Percentiles rank a stretch among this genome's conserved stretches.
phyloP scores from a whole-genome alignment of 768 basidiomycete species.

The Postia placenta region DNA sequence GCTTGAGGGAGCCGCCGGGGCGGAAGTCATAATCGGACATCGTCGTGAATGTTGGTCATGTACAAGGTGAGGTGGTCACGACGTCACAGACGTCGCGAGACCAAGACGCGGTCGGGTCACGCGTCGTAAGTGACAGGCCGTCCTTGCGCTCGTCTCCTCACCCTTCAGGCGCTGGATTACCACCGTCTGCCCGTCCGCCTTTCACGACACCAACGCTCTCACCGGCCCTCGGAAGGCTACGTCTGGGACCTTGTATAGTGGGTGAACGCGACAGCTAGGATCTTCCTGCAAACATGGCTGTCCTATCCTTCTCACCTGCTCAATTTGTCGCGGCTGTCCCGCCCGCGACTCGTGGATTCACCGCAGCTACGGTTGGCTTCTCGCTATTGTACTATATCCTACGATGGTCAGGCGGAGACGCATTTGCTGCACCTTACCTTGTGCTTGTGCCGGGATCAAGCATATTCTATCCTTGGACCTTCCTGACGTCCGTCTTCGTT shows the following conservation, averaged over 20 bases:
- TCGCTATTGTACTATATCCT: conserved; percentile 63
- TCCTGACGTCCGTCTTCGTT: conserved; percentile 83
- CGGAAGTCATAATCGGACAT: conserved; percentile 86
- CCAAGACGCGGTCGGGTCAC: not conserved
- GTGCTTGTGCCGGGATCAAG: conserved; percentile 77
- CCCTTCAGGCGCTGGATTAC: not conserved
- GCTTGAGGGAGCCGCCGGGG: conserved; percentile 83
- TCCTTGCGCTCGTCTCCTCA: not conserved
- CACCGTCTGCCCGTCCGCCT: not conserved
- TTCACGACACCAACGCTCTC: no score
- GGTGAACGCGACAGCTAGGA: no score
- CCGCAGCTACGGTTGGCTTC: conserved; percentile 49
- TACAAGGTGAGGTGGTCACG: conserved; percentile 14
- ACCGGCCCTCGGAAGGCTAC: no score
- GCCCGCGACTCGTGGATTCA: conserved; percentile 71
- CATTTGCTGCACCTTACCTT: conserved; percentile 55
- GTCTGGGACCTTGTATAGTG: no score
- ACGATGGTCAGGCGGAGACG: conserved; percentile 41
- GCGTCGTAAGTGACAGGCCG: not conserved
- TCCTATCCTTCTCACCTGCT: conserved; percentile 61
- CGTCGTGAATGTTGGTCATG: conserved; percentile 20
- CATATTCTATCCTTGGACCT: conserved; percentile 87
- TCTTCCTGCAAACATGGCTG: conserved; percentile 46
- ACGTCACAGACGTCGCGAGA: conserved; percentile 12
- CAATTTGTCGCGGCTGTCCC: conserved; percentile 68